Percentiles rank a stretch among this genome's conserved stretches.
phyloP scores from a whole-genome alignment of 768 basidiomycete genomes.

The Xerocomellus chrysenteron region DNA sequence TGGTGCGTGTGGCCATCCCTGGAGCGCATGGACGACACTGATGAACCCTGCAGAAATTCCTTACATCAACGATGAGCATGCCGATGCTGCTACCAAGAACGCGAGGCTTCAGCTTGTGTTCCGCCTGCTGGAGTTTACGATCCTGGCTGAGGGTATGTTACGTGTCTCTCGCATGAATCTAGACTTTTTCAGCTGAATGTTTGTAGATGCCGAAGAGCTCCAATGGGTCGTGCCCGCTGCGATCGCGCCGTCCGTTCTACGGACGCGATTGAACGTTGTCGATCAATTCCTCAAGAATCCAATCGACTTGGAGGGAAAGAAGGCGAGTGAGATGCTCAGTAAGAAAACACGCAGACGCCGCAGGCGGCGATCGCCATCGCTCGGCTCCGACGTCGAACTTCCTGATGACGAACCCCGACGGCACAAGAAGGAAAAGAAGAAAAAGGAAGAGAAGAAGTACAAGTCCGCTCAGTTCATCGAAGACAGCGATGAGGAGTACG shows the following conservation, averaged over 20 bases:
- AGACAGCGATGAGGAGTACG: constrained; percentile 85
- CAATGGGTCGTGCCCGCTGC: constrained; percentile 84
- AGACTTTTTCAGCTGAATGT: constrained; percentile 7
- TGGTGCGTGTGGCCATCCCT: constrained; percentile 47
- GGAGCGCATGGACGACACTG: neutral
- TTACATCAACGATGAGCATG: constrained; percentile 71
- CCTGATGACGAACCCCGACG: constrained; percentile 36
- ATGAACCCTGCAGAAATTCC: constrained; percentile 60
- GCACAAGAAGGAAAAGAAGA: constrained; percentile 48
- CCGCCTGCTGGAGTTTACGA: constrained; percentile 70
- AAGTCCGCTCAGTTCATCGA: constrained; percentile 91
- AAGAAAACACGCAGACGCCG: constrained; percentile 60
- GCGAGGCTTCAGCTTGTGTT: constrained; percentile 82
- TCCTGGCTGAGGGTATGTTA: constrained; percentile 61
- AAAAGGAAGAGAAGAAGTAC: constrained; percentile 70
- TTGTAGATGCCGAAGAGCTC: constrained; percentile 62
- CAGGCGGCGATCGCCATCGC: constrained; percentile 47
- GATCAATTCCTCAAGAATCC: constrained; percentile 81
- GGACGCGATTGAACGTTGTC: constrained; percentile 71
- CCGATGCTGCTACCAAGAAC: constrained; percentile 74
- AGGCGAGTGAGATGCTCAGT: constrained; percentile 64
- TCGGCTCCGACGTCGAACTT: constrained; percentile 43
- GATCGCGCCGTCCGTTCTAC: constrained; percentile 66
- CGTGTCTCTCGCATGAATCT: neutral
- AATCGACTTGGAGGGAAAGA: constrained; percentile 77